Percentiles rank a stretch among this genome's conserved stretches.
Conservation (phyloP, 1,139 yeast species). For the Cylindricascospora bacillispora region DNA sequence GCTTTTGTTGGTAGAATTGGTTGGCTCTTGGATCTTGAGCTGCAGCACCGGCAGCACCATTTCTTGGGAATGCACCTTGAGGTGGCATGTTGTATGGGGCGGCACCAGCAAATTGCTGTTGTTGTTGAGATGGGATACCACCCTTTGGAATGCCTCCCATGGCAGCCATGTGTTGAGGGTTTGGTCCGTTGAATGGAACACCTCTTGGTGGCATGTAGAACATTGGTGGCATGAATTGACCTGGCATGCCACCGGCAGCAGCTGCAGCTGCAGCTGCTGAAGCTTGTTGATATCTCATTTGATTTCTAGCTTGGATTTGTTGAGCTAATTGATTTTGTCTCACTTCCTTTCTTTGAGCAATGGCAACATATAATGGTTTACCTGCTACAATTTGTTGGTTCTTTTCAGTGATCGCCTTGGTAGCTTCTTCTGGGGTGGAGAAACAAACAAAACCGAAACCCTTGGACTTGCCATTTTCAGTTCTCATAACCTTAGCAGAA, state of each 20-base stretch:
- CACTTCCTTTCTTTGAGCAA: slow-evolving; percentile 97
- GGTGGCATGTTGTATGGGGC: slow-evolving; percentile 88
- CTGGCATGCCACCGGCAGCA: slow-evolving; percentile 57
- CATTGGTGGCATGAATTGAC: slow-evolving; percentile 93
- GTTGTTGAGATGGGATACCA: neutral
- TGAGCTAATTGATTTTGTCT: slow-evolving; percentile 96
- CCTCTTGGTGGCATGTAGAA: slow-evolving; percentile 90
- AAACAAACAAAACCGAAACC: slow-evolving; percentile 98
- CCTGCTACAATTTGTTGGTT: slow-evolving; percentile 93
- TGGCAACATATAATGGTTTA: slow-evolving; percentile 96
- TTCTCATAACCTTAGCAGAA: slow-evolving; percentile 93
- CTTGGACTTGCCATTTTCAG: slow-evolving; percentile 88
- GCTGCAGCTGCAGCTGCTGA: slow-evolving; percentile 49
- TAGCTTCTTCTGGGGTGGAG: slow-evolving; percentile 97
- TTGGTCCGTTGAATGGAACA: slow-evolving; percentile 76
- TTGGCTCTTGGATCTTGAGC: slow-evolving; percentile 37
- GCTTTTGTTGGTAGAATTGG: slow-evolving; percentile 53
- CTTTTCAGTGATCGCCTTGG: slow-evolving; percentile 97
- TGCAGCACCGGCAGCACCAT: slow-evolving; percentile 38
- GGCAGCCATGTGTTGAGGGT: slow-evolving; percentile 69
- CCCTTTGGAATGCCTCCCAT: slow-evolving; percentile 9
- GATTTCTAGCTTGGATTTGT: slow-evolving; percentile 97
- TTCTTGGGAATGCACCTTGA: slow-evolving; percentile 35
- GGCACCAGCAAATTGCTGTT: slow-evolving; percentile 31
- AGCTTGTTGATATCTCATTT: slow-evolving; percentile 94